These are phyloP conservation scores for Phytophthora europaea DNA, from an alignment of 352 stramenopile species.

Conservation along the genomic window DNA sequence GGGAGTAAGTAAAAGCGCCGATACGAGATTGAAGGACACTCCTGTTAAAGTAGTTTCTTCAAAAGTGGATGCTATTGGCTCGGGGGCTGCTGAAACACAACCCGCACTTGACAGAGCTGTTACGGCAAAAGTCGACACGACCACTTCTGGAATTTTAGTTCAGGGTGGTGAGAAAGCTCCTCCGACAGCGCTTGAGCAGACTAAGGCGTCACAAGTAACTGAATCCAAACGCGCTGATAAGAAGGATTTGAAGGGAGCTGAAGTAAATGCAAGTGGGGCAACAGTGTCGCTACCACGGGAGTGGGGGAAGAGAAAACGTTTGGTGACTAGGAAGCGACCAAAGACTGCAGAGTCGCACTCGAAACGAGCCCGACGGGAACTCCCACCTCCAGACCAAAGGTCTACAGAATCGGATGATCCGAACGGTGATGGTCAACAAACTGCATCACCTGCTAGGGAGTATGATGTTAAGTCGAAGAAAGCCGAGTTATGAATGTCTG, in stretches of 20 bases:
- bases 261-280: background rate
- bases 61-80: background rate
- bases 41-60: background rate
- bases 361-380: background rate
- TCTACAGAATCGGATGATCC: background rate
- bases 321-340: background rate
- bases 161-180: background rate
- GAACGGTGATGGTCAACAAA: background rate
- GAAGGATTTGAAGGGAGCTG: background rate
- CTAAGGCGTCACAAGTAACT: background rate
- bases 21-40: background rate
- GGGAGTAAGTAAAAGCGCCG: background rate
- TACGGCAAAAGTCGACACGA: background rate
- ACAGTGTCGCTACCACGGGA: background rate
- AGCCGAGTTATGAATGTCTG: background rate
- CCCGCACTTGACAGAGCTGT: background rate
- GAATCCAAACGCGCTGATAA: background rate
- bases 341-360: background rate
- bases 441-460: background rate
- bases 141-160: background rate
- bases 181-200: background rate
- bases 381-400: background rate
- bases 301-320: slow-evolving; percentile 1
- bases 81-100: background rate
- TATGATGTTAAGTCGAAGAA: background rate